These are phyloP conservation scores for Mycosphaerella arachidis DNA, from an alignment of 2,329 filamentous ascomycete species.

Conservation along the genomic window DNA sequence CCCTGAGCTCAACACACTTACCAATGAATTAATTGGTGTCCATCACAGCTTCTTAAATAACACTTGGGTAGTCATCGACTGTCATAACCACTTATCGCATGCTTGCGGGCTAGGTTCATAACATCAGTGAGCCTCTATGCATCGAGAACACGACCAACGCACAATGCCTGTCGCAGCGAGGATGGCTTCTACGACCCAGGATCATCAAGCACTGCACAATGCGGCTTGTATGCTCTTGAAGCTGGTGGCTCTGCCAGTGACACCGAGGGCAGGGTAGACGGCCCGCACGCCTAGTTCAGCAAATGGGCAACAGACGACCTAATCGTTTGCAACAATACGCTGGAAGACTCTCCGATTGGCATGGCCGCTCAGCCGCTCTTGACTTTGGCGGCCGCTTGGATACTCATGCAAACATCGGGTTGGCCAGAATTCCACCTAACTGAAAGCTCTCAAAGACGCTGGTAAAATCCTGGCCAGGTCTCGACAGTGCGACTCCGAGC, in stretches of 20 bases:
- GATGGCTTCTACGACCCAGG: slow-evolving; percentile 16
- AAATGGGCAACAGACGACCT: slow-evolving; percentile 14
- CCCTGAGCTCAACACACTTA: no score
- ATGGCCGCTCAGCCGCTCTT: no score
- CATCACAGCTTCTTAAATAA: slow-evolving; percentile 7
- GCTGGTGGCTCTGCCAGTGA: slow-evolving; percentile 18
- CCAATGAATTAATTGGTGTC: no score
- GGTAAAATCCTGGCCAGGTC: slow-evolving; percentile 27
- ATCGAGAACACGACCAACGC: slow-evolving; percentile 2
- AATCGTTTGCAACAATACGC: slow-evolving; percentile 5
- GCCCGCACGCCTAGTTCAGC: slow-evolving; percentile 14
- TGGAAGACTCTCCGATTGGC: slow-evolving; percentile 13
- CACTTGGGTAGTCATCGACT: slow-evolving; percentile 10
- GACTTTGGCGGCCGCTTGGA: background rate
- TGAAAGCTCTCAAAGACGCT: slow-evolving; percentile 19
- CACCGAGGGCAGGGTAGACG: background rate
- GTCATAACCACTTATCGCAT: no score
- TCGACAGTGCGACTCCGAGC: slow-evolving; percentile 15
- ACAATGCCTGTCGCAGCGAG: slow-evolving; percentile 14
- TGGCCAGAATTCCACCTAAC: slow-evolving; percentile 29
- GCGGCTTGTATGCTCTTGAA: slow-evolving; percentile 1
- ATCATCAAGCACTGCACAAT: background rate
- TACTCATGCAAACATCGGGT: slow-evolving; percentile 19
- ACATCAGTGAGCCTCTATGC: slow-evolving; percentile 12
- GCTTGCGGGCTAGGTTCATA: slow-evolving; percentile 7